These are phyloP conservation scores for Phytophthora europaea DNA, from an alignment of 352 stramenopile genomes.

Conservation along the genomic window DNA sequence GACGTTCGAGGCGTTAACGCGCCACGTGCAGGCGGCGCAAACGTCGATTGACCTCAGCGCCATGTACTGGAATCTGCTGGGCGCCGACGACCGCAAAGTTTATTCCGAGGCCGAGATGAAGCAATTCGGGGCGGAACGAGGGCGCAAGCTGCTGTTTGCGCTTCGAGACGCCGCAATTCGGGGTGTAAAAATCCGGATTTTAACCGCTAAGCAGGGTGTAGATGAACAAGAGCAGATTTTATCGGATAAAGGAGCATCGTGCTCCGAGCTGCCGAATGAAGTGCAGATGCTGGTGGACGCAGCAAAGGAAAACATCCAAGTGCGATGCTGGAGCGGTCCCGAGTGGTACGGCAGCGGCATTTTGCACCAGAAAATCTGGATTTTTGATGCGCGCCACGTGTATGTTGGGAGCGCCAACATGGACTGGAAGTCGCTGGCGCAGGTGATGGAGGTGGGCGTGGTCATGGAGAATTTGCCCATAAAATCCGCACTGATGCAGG, in stretches of 20 bases:
- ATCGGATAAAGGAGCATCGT: neutral
- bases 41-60: constrained; percentile 76
- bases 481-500: constrained; percentile 46
- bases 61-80: constrained; percentile 90
- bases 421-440: constrained; percentile 88
- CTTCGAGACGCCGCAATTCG: constrained; percentile 56
- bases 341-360: constrained; percentile 86
- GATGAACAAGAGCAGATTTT: neutral
- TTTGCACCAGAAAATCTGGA: constrained; percentile 87
- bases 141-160: constrained; percentile 59
- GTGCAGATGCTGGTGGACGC: constrained; percentile 56
- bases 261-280: constrained; percentile 52
- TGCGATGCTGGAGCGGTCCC: constrained; percentile 68
- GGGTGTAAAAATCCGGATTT: constrained; percentile 65
- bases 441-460: constrained; percentile 90
- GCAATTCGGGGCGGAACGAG: constrained; percentile 67
- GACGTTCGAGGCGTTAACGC: constrained; percentile 64
- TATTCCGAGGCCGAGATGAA: constrained; percentile 69
- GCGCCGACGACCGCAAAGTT: constrained; percentile 57
- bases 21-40: constrained; percentile 51
- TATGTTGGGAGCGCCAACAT: constrained; percentile 89
- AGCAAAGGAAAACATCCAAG: constrained; percentile 44
- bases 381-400: constrained; percentile 71
- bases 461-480: constrained; percentile 59
- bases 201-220: constrained; percentile 46